Conservation (phyloP, 192 early-diverging fungal species). For the Chytriomyces sp. region DNA sequence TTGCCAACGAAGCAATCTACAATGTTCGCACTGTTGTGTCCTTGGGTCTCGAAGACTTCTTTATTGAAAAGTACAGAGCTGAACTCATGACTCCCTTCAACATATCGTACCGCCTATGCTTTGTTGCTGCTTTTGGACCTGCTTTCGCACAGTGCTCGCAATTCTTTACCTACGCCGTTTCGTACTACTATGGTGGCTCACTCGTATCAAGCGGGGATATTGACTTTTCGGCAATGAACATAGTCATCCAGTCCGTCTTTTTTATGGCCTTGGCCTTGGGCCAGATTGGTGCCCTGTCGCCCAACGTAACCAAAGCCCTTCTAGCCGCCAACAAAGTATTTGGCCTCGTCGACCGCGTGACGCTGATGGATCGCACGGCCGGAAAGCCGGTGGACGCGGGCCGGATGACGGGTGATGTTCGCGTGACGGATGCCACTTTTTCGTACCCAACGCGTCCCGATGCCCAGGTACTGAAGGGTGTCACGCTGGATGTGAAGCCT, state of each 20-base stretch:
- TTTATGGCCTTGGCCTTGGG: constrained; percentile 48
- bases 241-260: constrained; percentile 46
- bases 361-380: constrained; percentile 47
- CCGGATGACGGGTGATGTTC: constrained; percentile 38
- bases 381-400: constrained; percentile 35
- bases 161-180: constrained; percentile 71
- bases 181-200: constrained; percentile 50
- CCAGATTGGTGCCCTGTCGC: constrained; percentile 45
- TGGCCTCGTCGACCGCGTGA: constrained; percentile 38
- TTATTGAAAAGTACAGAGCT: constrained; percentile 64
- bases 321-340: constrained; percentile 47
- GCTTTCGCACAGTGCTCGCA: constrained; percentile 75
- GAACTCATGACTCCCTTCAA: constrained; percentile 70
- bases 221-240: constrained; percentile 51
- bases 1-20: constrained; percentile 81
- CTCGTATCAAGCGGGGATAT: constrained; percentile 42
- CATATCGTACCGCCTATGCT: constrained; percentile 62
- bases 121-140: constrained; percentile 68
- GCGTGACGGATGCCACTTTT: constrained; percentile 40
- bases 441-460: constrained; percentile 77
- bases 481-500: constrained; percentile 59
- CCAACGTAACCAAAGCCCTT: constrained; percentile 51
- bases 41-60: constrained; percentile 71
- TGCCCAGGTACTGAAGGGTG: constrained; percentile 50
- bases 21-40: constrained; percentile 87